These are phyloP conservation scores for Phytophthora boehmeriae DNA, from an alignment of 352 stramenopile genomes.

Conservation along the genomic window DNA sequence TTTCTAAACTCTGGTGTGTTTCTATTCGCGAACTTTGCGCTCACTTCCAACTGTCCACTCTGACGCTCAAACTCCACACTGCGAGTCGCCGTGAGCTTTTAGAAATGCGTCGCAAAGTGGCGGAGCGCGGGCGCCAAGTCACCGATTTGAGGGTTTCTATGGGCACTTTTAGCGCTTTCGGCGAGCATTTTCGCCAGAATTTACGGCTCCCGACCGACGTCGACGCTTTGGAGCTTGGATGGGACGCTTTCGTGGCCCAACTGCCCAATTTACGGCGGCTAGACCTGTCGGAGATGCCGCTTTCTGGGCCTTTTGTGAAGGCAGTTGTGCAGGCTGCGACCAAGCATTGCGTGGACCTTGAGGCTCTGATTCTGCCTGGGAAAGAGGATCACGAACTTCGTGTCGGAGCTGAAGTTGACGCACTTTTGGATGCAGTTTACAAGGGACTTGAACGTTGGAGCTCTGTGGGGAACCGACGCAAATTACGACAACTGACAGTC, in stretches of 20 bases:
- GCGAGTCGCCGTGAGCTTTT: slow-evolving; percentile 28
- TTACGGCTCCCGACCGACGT: slow-evolving; percentile 22
- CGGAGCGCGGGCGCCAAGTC: slow-evolving; percentile 20
- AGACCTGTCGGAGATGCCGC: slow-evolving; percentile 35
- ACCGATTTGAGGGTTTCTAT: slow-evolving; percentile 34
- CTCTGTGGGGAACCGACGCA: slow-evolving; percentile 5
- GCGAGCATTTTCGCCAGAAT: slow-evolving; percentile 22
- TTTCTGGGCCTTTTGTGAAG: slow-evolving; percentile 16
- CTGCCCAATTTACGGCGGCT: slow-evolving; percentile 19
- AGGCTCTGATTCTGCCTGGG: slow-evolving; percentile 30
- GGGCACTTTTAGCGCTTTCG: slow-evolving; percentile 18
- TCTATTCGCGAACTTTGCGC: slow-evolving; percentile 27
- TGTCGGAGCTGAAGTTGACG: slow-evolving; percentile 1
- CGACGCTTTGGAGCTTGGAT: slow-evolving; percentile 27
- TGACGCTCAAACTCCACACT: slow-evolving; percentile 30
- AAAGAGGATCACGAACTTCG: slow-evolving; percentile 14
- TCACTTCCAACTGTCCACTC: slow-evolving; percentile 11
- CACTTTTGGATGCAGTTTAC: slow-evolving; percentile 27
- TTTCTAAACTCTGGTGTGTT: slow-evolving; percentile 27
- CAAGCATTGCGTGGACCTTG: slow-evolving; percentile 26
- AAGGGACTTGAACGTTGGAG: slow-evolving; percentile 28
- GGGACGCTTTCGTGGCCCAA: slow-evolving; percentile 21
- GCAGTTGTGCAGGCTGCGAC: slow-evolving; percentile 22
- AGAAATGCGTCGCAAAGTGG: slow-evolving; percentile 6
- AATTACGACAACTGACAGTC: slow-evolving; percentile 34